Percentiles rank a stretch among this genome's conserved stretches.
Evolutionary conservation across 192 early-diverging fungal genomes (phyloP).

Genomic region (Coemansia umbellata): DNA sequence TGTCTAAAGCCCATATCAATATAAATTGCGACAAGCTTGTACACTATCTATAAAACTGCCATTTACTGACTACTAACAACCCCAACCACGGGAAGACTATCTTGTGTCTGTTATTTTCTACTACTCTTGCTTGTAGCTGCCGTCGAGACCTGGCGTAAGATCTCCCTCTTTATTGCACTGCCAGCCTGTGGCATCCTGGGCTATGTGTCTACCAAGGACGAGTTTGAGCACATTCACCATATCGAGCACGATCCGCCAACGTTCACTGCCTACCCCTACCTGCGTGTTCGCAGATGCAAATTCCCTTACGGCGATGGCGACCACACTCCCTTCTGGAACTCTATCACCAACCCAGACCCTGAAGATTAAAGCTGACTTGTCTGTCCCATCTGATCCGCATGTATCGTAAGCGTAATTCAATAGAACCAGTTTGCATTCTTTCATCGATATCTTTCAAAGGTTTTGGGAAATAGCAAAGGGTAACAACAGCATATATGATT

Average conservation of each 20-base stretch:
- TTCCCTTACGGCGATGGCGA: constrained; percentile 51
- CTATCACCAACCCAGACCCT: constrained; percentile 49
- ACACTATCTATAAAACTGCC: too few species aligned
- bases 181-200: constrained; percentile 31
- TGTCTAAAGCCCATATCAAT: too few species aligned
- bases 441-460: background rate
- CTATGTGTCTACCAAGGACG: constrained; percentile 40
- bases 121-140: constrained; percentile 38
- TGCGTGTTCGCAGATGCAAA: constrained; percentile 43
- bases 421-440: background rate
- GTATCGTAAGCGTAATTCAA: background rate
- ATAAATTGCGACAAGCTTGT: too few species aligned
- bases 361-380: constrained; percentile 31
- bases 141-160: constrained; percentile 49
- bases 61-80: too few species aligned
- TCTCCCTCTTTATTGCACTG: constrained; percentile 40
- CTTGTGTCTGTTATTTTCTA: too few species aligned
- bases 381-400: too few species aligned
- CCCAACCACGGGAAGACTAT: too few species aligned
- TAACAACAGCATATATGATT: background rate
- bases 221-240: constrained; percentile 49
- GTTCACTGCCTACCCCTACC: constrained; percentile 41
- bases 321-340: constrained; percentile 49
- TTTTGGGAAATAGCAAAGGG: background rate
- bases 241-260: constrained; percentile 49